Evolutionary conservation across 306 rosid genomes (phyloP), one percentile per base, ranked within the genome.

Genomic region (Acacia confusa): DNA sequence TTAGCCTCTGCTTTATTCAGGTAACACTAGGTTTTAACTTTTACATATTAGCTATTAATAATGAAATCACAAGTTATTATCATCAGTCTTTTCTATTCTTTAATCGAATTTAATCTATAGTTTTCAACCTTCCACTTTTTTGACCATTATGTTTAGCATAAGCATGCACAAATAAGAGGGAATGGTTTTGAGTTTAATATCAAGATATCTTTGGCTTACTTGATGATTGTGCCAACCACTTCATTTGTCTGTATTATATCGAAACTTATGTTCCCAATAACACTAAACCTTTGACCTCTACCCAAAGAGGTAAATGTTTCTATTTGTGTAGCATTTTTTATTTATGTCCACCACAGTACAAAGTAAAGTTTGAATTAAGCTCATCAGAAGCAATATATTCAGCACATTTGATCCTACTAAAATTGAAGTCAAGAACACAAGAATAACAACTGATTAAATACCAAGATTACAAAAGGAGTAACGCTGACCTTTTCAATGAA

Each of bases 401-500:
- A 53, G 34, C 10, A 50, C 38, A 78, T 38, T 60, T 78, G 66
- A 76, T 7, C 67, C 12, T 45, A 40, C 30, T 32, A 77, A 78
- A 67, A 69, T 38, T 40, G 52, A 41, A 40, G 48, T 24, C 15
- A 22, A 55, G 30, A 8, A 22, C 64, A 20, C 48, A 67, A 67
- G 8, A 40, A 70, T 24, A 44, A 6, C 57, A 70, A 25, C 75
- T 70, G 75, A 44, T 20, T 24, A 8, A 74, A 52, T 34, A 4
- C 50, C 67, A n/a, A 12, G 10, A 74, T 55, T 11, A 40, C 9
- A 75, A 15, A 17, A 27, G 15, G 22, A 83, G 58, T 65, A 76
- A 85, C 3, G 34, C 85, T 47, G 58, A 96, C 99, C 99, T 96
- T 96, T 72, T 96, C 99, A 58, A 96, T 96, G 84, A 96, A 96